Evolutionary conservation across 148 eudicot species (phyloP).

Genomic region (Rhododendron kiyosumense): DNA sequence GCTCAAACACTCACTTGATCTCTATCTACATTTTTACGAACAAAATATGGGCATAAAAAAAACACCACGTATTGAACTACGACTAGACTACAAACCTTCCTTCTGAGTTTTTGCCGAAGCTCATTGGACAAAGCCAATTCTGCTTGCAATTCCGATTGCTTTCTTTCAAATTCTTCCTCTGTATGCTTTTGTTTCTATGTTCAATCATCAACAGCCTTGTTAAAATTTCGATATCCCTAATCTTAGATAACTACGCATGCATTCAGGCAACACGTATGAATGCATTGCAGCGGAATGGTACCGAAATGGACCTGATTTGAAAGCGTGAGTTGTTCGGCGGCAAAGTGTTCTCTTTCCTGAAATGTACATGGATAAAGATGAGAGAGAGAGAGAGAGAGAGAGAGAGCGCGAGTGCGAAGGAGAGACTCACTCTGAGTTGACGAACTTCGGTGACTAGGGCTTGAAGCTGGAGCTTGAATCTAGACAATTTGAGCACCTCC

Average conservation of each 20-base stretch:
- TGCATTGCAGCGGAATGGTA: not conserved
- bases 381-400: conserved; percentile 3
- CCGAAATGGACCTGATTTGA: conserved; percentile 32
- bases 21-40: conserved; percentile 21
- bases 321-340: conserved; percentile 32
- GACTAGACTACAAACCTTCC: conserved; percentile 25
- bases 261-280: not conserved
- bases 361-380: not conserved
- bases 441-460: conserved; percentile 43
- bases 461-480: conserved; percentile 47
- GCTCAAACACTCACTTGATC: not conserved
- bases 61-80: not conserved
- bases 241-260: not conserved
- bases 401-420: not conserved
- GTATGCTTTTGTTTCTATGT: conserved; percentile 37
- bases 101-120: conserved; percentile 33
- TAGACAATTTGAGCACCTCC: conserved; percentile 49
- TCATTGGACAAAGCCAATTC: conserved; percentile 39
- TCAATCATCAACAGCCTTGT: not conserved
- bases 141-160: conserved; percentile 33
- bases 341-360: conserved; percentile 46
- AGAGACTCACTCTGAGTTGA: conserved; percentile 39
- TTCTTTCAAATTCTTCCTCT: conserved; percentile 39
- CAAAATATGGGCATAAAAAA: conserved; percentile 3
- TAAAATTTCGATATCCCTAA: not conserved